phyloP scores from a whole-genome alignment of 2,329 filamentous ascomycete species.

The Sclerotinia sclerotiorum region DNA sequence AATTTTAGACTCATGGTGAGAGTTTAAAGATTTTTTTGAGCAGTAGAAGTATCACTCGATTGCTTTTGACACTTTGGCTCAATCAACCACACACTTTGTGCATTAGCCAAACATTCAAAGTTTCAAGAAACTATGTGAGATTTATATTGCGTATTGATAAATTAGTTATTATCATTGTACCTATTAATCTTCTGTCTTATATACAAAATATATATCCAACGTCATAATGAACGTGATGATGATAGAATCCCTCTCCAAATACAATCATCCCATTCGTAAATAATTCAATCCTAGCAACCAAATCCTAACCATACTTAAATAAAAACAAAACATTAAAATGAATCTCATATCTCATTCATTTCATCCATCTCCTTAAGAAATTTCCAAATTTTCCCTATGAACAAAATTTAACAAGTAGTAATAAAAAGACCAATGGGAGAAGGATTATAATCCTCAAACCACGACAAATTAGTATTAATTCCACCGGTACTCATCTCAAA shows the following conservation, averaged over 20 bases:
- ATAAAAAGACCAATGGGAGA: constrained; percentile 47
- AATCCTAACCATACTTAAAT: background rate
- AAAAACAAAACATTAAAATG: background rate
- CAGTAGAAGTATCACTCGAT: background rate
- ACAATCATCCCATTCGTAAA: background rate
- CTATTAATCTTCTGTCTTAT: background rate
- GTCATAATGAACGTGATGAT: background rate
- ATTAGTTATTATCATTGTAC: background rate
- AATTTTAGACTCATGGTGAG: background rate
- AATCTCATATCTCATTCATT: background rate
- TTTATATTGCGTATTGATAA: background rate
- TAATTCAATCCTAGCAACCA: background rate
- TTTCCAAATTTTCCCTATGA: background rate
- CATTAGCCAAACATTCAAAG: background rate
- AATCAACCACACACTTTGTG: too few relatives aligned
- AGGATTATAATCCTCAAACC: constrained; percentile 64
- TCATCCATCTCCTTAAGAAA: too few relatives aligned
- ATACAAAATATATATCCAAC: background rate
- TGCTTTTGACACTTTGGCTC: background rate
- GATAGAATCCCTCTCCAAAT: background rate
- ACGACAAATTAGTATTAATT: constrained; percentile 53
- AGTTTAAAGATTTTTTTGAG: too few relatives aligned
- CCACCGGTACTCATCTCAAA: constrained; percentile 50
- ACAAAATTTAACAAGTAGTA: constrained; percentile 26
- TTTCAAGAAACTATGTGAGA: background rate